Evolutionary conservation across 768 basidiomycete species (phyloP).

Genomic region (Russula virescens): DNA sequence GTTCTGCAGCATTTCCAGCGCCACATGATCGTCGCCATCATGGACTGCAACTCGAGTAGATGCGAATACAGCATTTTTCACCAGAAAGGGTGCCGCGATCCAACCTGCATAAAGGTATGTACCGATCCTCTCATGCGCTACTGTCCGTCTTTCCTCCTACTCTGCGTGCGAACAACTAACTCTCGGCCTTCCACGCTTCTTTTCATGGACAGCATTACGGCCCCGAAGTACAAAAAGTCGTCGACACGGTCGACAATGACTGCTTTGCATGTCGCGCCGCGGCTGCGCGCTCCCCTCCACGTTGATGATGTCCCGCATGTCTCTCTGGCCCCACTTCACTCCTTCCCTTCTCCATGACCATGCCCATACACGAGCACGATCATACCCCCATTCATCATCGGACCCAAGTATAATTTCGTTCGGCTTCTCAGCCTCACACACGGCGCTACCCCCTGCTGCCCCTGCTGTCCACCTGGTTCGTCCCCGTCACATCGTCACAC

Average conservation of each 20-base stretch:
- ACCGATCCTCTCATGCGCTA: not conserved
- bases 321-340: not conserved
- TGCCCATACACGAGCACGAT: not conserved
- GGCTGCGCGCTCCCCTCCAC: conserved; percentile 30
- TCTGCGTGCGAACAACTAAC: too few species aligned
- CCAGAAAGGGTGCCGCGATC: conserved; percentile 47
- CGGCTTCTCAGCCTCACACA: not conserved
- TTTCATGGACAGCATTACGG: conserved; percentile 50
- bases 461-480: conserved; percentile 2
- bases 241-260: conserved; percentile 65
- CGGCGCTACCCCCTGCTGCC: conserved; percentile 3
- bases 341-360: not conserved
- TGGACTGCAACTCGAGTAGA: conserved; percentile 60
- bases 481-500: conserved; percentile 18
- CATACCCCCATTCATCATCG: conserved; percentile 17
- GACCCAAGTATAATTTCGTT: conserved; percentile 8
- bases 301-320: not conserved
- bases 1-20: conserved; percentile 67
- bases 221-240: conserved; percentile 57
- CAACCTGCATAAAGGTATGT: conserved; percentile 53
- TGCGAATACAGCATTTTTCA: conserved; percentile 65
- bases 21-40: conserved; percentile 64
- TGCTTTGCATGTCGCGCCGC: conserved; percentile 68
- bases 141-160: not conserved
- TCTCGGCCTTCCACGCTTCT: not conserved